Base-by-base conservation (phyloP, 176 grass and related monocot species). In the Hyparrhenia diplandra region DNA sequence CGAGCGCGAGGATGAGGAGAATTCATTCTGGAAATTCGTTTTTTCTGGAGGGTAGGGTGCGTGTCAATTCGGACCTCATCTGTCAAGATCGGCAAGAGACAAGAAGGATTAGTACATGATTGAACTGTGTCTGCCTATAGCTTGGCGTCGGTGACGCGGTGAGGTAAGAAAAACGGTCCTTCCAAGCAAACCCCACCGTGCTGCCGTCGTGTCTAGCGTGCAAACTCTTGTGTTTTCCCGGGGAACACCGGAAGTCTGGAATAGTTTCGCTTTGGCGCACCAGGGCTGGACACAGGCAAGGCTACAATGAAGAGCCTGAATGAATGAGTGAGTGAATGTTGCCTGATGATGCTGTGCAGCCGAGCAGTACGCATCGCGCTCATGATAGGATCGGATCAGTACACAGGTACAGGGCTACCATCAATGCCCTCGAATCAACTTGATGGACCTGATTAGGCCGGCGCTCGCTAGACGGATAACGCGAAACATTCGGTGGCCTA, bases 391-490 rank as follows among this genome's bases (percentile, higher is more conserved):
- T 77, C 46, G 18, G 65, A 55, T 77, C 46, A 34, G 46, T 41
- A 46, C 2, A 28, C 47, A 45, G 77, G 70, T 85, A 66, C 46
- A 37, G 5, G 20, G 78, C 64, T 72, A 4, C n/a, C 58, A 60
- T 85, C 77, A 21, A 13, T 3, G n/a, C 58, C 58, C 37, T 84
- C 69, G 11, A 42, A 13, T 85, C 71, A 34, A 43, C 7, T 37
- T 30, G 54, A 71, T 16, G 37, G 37, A 6, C 28, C n/a, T 24
- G 31, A 35, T 25, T n/a, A 34, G 64, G 10, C 63, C 52, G 11
- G 31, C 30, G 69, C 34, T 31, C 30, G 69, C 34, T 31, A 25
- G 66, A 73, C 67, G 69, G 65, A 85, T 82, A 82, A 64, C 71
- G 25, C 34, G 57, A 40, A 40, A 65, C 68, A 65, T 64, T 80